Evolutionary conservation across 805 yeast genomes (phyloP).

Genomic region (Candida morakotiae): DNA sequence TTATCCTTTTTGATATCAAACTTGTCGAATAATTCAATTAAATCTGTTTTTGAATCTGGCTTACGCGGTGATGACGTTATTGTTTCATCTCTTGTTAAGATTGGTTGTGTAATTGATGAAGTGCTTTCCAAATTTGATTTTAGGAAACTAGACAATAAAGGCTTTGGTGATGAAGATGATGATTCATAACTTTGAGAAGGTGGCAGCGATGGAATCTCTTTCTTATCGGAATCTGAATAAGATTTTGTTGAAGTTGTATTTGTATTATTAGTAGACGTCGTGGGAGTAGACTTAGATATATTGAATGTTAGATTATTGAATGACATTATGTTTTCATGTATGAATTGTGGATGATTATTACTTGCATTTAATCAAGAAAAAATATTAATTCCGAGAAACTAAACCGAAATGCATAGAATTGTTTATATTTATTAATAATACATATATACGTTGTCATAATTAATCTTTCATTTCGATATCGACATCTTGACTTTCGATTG

Average conservation of each 20-base stretch:
- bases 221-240: background rate
- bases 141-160: constrained; percentile 15
- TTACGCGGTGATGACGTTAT: background rate
- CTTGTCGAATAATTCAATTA: constrained; percentile 32
- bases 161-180: constrained; percentile 13
- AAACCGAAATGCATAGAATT: background rate
- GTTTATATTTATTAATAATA: too few relatives aligned
- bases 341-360: background rate
- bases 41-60: constrained; percentile 13
- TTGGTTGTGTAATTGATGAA: background rate
- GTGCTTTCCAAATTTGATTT: constrained; percentile 1
- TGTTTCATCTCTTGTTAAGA: constrained; percentile 1
- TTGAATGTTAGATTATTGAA: constrained; percentile 29
- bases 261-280: constrained; percentile 38
- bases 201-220: background rate
- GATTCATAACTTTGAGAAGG: constrained; percentile 9
- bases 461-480: background rate
- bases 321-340: constrained; percentile 16
- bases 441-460: too few relatives aligned
- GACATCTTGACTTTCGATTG: background rate
- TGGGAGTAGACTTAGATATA: constrained; percentile 35
- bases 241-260: constrained; percentile 19
- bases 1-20: constrained; percentile 21
- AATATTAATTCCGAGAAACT: background rate
- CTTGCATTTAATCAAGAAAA: background rate